Evolutionary conservation across 345 rosid genomes (phyloP), one percentile per base, ranked within the genome.

Genomic region (Carallia pectinifolia): DNA sequence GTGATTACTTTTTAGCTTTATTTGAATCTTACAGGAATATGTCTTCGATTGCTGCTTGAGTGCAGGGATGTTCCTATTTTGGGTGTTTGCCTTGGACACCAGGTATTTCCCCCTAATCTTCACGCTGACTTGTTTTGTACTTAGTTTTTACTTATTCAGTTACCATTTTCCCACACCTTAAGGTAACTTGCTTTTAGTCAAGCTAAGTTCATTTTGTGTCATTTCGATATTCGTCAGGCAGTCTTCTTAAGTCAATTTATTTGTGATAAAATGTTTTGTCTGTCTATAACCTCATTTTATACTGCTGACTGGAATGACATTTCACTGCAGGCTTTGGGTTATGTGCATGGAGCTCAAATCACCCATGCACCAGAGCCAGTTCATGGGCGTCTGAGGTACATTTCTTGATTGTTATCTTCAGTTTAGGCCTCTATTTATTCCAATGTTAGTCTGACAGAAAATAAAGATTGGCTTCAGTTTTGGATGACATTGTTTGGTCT

Each of bases 51-150:
- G 81, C 84, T 94, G 82, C 84, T 79, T 50, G 90, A 91, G 69
- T 92, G 97, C 82, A 66, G 80, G 79, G 93, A 92, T 80, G 84
- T 95, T 65, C 99, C 97, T 68, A 85, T 92, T 82, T 78, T 95
- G 65, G 99, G 97, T 9, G 86, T 91, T 81, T 94, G 98, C 71
- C 93, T 94, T 61, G 98, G 98, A 54, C 97, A 94, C 82, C 97
- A 91, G 97, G 97, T 94, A 84, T 53, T 67, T 39, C 23, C 27
- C 27, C 18, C 53, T 58, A 19, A 7, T 59, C 34, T 17, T 38
- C 58, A 19, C 30, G 34, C 23, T 52, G 2, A 6, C 50, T 36
- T 39, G 66, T n/a, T 10, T 65, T 31, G 36, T 10, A 62, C 31
- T 6, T 30, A n/a, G 15, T 34, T 12, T 23, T 72, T 64, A 33